A percentile compares a stretch with the other conserved stretches of the same genome.
phyloP scores from a whole-genome alignment of 352 stramenopile species.

The Globisporangium paroecandrum region DNA sequence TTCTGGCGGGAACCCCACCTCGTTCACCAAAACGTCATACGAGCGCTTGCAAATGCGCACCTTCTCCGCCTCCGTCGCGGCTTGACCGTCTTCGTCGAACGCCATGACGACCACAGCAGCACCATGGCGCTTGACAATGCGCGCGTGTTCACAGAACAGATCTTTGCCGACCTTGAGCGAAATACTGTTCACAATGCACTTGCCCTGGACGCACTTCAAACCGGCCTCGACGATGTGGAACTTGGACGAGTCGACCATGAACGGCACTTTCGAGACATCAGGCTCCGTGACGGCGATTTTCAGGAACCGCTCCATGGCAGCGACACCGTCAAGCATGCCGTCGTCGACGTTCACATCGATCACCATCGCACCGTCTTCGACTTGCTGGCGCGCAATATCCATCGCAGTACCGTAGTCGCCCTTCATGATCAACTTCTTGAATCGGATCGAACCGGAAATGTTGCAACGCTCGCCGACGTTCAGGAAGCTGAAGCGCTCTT shows the following conservation, averaged over 20 bases:
- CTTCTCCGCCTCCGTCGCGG: constrained; percentile 93
- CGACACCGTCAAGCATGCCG: constrained; percentile 94
- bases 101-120: constrained; percentile 97
- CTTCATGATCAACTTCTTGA: constrained; percentile 96
- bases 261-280: constrained; percentile 94
- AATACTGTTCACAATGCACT: constrained; percentile 97
- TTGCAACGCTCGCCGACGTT: constrained; percentile 97
- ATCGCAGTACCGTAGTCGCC: constrained; percentile 94
- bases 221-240: constrained; percentile 96
- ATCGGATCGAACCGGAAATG: constrained; percentile 92
- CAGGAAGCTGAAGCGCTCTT: constrained; percentile 94
- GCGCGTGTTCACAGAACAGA: constrained; percentile 94
- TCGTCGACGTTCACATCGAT: constrained; percentile 99
- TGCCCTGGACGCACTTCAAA: constrained; percentile 97
- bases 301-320: constrained; percentile 96
- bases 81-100: constrained; percentile 96
- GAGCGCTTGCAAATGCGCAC: constrained; percentile 98
- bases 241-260: constrained; percentile 98
- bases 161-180: constrained; percentile 97
- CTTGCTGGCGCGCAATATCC: constrained; percentile 95
- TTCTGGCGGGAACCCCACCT: constrained; percentile 93
- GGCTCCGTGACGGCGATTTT: constrained; percentile 97
- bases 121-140: constrained; percentile 93
- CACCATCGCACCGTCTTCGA: constrained; percentile 96
- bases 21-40: constrained; percentile 96